Evolutionary conservation across 2,329 filamentous ascomycete species (phyloP), one percentile per base, ranked within the genome.

Genomic region (Diplodia seriata): DNA sequence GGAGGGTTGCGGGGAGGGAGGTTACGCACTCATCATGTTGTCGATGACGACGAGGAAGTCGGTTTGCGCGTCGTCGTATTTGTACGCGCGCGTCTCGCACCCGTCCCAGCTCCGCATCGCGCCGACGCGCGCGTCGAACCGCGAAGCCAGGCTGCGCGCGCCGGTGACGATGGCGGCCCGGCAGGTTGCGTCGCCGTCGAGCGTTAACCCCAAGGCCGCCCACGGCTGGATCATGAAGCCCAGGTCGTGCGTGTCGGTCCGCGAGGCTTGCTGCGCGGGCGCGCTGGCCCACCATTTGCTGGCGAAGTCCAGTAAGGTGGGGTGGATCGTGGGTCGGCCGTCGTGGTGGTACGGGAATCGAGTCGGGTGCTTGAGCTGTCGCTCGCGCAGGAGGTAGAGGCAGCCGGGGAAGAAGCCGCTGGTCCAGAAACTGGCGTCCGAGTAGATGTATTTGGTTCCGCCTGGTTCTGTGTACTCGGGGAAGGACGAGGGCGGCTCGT

Each of bases 391-490:
- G 0, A 79, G 73, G 66, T 83, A 83, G 2, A 84, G 69, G 3
- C 75, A 77, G 0, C 82, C 82, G 0, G 82, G 82, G 66, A 84
- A 84, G 75, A 84, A 84, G 0, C 82, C 82, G 2, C 79, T 82
- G 0, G 82, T 84, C 83, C 82, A 85, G 67, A 83, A 83, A 11
- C 80, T 76, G 0, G 78, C 72, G 33, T 77, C 74, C 14, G 80
- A 74, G 66, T 82, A 79, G 20, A 80, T 75, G 68, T 83, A 84
- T 15, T 70, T 72, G 0, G 72, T 74, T 0, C 74, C 72, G 9
- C 75, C 76, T n/a, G 78, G 78, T 31, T 78, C 72, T 11, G 78
- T 81, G 68, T 81, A 79, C 69, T 81, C 80, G 1, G 79, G 79
- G 69, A 76, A 80, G 1, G 75, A 57, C 40, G 63, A 68, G 26